Evolutionary conservation across 2,329 filamentous ascomycete species (phyloP).

Genomic region (Lachnellula arida): DNA sequence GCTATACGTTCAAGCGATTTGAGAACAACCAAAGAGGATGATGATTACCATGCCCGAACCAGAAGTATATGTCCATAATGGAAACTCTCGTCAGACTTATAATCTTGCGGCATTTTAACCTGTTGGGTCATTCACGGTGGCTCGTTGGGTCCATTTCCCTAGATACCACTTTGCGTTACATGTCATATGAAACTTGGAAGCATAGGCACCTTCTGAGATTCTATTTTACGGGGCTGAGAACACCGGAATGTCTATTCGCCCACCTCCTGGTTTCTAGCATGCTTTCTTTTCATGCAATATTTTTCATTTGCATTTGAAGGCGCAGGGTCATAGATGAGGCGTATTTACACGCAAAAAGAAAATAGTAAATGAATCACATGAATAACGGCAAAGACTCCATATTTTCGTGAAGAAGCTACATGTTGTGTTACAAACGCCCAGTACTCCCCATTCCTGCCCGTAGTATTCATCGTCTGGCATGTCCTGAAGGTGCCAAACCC

Average conservation of each 20-base stretch:
- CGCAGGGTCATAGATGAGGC: conserved; percentile 18
- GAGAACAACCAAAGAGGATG: conserved; percentile 62
- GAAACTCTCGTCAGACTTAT: too few species aligned
- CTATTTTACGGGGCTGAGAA: conserved; percentile 4
- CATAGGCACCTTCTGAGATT: conserved; percentile 2
- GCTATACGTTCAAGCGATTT: conserved; percentile 97
- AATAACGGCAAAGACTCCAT: background rate
- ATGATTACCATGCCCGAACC: conserved; percentile 16
- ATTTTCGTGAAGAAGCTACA: background rate
- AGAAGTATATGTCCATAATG: too few species aligned
- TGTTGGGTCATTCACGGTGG: conserved; percentile 4
- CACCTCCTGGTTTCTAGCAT: conserved; percentile 15
- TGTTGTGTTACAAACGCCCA: conserved; percentile 1
- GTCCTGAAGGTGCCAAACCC: conserved; percentile 42
- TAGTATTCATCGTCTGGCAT: conserved; percentile 20
- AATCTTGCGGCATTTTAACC: background rate
- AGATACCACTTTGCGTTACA: conserved; percentile 22
- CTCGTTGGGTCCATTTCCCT: conserved; percentile 7
- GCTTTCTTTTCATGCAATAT: conserved; percentile 4
- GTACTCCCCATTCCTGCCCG: background rate
- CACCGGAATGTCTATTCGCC: conserved; percentile 8
- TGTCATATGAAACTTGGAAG: conserved; percentile 13
- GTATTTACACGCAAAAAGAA: background rate
- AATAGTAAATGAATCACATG: conserved; percentile 5
- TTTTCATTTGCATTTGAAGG: conserved; percentile 22